Base-by-base conservation (phyloP, 2,329 filamentous ascomycete species). In the Knoxdaviesia capensis region DNA sequence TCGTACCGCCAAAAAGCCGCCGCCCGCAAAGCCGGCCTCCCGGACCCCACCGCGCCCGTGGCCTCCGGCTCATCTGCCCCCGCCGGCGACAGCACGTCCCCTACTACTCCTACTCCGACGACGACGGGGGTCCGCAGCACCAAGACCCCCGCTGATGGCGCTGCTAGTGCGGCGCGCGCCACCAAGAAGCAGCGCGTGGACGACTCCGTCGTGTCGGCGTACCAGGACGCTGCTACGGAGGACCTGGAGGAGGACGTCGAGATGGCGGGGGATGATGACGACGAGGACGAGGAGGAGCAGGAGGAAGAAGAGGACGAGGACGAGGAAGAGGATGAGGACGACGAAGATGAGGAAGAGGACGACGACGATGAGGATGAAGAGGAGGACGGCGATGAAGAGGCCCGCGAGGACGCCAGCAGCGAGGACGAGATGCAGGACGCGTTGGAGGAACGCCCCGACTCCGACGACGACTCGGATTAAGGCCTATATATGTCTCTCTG, bases 1-100 rank as follows among this genome's bases (percentile, higher is more conserved):
- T 74, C 69, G 10, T 82, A 84, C 59, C 71, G 78, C 41, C 72
- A 75, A 51, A 80, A 78, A 51, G 71, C 78, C 11, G 74, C 76
- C 34, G 77, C 74, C 42, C 71, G 75, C 42, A 82, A 80, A 57
- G 60, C 59, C 42, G 58, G 51, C 9, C 43, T 47, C 30, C 50
- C 52, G 3, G 53, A 52, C 35, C 52, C 49, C 9, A 53, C 49
- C 35, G 56, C 61, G 44, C 56, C 58, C 5, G 54, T 61, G 46
- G n/a, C n/a, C n/a, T n/a, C n/a, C n/a, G n/a, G n/a, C n/a, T n/a
- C n/a, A n/a, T n/a, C n/a, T n/a, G 49, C 52, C 29, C 50, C 45
- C 29, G 49, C 49, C 6, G 49, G 45, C 38, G 48, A 51, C 46
- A 45, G 7, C 60, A 61, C 47, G 51, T 51, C 28, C 50, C 51